phyloP scores from a whole-genome alignment of 2,329 filamentous ascomycete genomes.

The Oidium heveae region DNA sequence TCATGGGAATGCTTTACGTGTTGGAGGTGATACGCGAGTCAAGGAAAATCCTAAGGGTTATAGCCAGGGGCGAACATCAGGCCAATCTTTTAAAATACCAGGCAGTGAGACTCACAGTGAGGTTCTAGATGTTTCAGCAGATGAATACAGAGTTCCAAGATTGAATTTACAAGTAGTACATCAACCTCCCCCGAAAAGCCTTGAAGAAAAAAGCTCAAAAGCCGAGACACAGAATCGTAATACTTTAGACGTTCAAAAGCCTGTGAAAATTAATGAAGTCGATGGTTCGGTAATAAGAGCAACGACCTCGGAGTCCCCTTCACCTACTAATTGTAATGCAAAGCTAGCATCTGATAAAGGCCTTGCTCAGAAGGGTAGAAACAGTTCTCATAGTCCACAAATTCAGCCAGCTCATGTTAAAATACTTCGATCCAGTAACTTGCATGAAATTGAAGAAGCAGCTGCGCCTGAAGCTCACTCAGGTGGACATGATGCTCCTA shows the following conservation, averaged over 20 bases:
- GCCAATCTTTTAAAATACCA: conserved; percentile 67
- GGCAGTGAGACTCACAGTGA: conserved; percentile 35
- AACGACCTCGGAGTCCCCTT: conserved; percentile 36
- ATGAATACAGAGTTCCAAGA: conserved; percentile 15
- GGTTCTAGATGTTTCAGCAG: conserved; percentile 17
- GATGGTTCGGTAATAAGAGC: conserved; percentile 86
- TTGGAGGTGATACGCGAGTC: conserved; percentile 8
- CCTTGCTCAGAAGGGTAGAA: conserved; percentile 25
- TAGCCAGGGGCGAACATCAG: conserved; percentile 79
- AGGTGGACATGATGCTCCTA: conserved; percentile 73
- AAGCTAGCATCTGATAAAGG: too few species aligned
- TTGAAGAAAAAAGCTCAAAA: conserved; percentile 19
- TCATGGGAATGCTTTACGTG: conserved; percentile 9
- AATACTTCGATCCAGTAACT: conserved; percentile 13
- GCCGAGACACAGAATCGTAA: conserved; percentile 33
- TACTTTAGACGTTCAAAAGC: conserved; percentile 61
- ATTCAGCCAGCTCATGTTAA: conserved; percentile 9
- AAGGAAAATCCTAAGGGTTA: conserved; percentile 64
- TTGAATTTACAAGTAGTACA: conserved; percentile 32
- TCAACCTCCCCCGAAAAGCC: conserved; percentile 47
- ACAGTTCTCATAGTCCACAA: conserved; percentile 19
- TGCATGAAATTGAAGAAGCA: conserved; percentile 9
- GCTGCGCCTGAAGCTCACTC: conserved; percentile 16
- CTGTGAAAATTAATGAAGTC: conserved; percentile 58
- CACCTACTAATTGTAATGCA: conserved; percentile 37